phyloP scores from a whole-genome alignment of 805 yeast genomes.

The Zygoascus ofunaensis region DNA sequence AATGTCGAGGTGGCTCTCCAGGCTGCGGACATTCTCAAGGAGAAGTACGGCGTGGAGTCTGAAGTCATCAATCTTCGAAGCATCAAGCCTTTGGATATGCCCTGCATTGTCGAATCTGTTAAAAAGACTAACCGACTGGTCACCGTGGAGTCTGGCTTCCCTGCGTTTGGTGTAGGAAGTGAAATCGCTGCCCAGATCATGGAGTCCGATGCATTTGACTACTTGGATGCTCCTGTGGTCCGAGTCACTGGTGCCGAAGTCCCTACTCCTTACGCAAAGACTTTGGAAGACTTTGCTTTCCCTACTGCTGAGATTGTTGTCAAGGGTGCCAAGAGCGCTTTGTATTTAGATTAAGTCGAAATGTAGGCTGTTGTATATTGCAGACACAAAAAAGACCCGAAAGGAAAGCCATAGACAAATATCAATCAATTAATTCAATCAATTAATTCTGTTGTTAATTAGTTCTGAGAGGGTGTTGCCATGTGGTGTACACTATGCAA shows the following conservation, averaged over 20 bases:
- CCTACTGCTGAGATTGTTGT: conserved; percentile 88
- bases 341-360: conserved; percentile 31
- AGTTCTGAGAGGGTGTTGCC: too few relatives aligned
- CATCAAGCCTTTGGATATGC: conserved; percentile 91
- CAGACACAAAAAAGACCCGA: background rate
- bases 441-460: too few relatives aligned
- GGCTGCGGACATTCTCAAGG: conserved; percentile 81
- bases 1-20: conserved; percentile 76
- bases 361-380: conserved; percentile 6
- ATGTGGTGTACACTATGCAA: too few relatives aligned
- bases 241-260: conserved; percentile 99
- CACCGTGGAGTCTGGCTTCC: conserved; percentile 96
- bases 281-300: conserved; percentile 96
- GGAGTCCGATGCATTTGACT: conserved; percentile 98
- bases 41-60: conserved; percentile 77
- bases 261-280: conserved; percentile 96
- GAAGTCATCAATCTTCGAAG: conserved; percentile 95
- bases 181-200: conserved; percentile 95
- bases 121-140: conserved; percentile 96
- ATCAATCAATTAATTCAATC: background rate
- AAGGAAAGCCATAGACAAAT: background rate
- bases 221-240: conserved; percentile 96
- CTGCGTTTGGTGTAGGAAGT: conserved; percentile 97
- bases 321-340: conserved; percentile 47
- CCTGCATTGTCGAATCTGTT: conserved; percentile 74